Percentiles rank a stretch among this genome's conserved stretches.
These are phyloP conservation scores for Candida anutae DNA, from an alignment of 1,139 yeast species.

Conservation along the genomic window DNA sequence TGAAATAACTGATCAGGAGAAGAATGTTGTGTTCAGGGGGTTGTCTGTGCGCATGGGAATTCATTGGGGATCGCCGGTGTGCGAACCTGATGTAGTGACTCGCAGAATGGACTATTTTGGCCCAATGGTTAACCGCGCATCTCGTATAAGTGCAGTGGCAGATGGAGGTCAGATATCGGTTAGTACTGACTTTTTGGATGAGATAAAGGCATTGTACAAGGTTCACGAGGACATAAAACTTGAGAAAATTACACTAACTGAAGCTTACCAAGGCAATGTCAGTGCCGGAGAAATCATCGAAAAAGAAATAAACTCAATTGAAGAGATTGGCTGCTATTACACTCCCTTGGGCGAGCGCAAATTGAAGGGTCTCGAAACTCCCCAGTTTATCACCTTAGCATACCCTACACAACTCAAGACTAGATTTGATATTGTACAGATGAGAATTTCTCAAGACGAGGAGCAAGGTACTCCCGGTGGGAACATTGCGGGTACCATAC, in stretches of 20 bases:
- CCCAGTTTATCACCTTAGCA: constrained; percentile 74
- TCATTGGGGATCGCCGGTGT: constrained; percentile 97
- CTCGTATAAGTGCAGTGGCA: constrained; percentile 89
- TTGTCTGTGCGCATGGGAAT: constrained; percentile 95
- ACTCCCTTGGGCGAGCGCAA: constrained; percentile 78
- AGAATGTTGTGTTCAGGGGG: constrained; percentile 69
- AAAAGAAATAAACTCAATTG: constrained; percentile 57
- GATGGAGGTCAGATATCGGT: constrained; percentile 97
- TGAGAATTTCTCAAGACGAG: constrained; percentile 15
- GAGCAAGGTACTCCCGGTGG: constrained; percentile 3
- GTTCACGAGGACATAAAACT: constrained; percentile 42
- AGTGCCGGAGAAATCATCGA: constrained; percentile 59
- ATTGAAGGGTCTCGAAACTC: constrained; percentile 90
- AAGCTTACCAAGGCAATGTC: constrained; percentile 58
- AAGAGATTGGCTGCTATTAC: constrained; percentile 63
- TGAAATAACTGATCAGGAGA: constrained; percentile 63
- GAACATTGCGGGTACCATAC: constrained; percentile 30
- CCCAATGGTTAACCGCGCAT: constrained; percentile 94
- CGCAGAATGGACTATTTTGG: constrained; percentile 98
- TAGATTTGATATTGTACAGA: constrained; percentile 42
- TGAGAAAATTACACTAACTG: constrained; percentile 32
- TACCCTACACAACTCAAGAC: constrained; percentile 63
- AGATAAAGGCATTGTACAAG: constrained; percentile 51
- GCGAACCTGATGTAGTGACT: constrained; percentile 90
- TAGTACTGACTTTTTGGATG: constrained; percentile 73